These are phyloP conservation scores for Blastobotrys indianensis DNA, from an alignment of 1,139 yeast genomes.

Conservation along the genomic window DNA sequence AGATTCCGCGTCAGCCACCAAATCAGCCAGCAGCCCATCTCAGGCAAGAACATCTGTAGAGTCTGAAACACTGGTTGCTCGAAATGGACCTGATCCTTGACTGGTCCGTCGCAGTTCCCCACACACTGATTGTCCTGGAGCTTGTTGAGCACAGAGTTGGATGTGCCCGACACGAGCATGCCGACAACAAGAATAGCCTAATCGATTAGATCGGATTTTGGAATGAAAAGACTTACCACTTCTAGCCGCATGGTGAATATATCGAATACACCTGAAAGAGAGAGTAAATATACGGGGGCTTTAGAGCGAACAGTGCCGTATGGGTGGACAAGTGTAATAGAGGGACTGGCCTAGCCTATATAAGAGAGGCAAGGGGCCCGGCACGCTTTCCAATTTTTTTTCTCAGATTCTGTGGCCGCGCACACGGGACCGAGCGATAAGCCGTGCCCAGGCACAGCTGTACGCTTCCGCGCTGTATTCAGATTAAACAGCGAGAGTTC, in stretches of 20 bases:
- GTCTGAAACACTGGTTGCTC: conserved; percentile 81
- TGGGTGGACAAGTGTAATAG: too few species aligned
- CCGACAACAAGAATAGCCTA: conserved; percentile 28
- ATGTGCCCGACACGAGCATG: conserved; percentile 58
- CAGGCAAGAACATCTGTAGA: conserved; percentile 78
- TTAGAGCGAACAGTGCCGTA: too few species aligned
- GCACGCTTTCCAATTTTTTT: too few species aligned
- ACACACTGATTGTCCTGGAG: conserved; percentile 76
- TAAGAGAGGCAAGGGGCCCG: too few species aligned
- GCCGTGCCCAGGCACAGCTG: too few species aligned
- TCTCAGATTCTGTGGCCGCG: too few species aligned
- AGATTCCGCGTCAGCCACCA: conserved; percentile 15
- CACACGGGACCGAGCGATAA: too few species aligned
- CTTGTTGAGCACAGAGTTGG: conserved; percentile 70
- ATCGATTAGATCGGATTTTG: not conserved
- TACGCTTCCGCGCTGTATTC: too few species aligned
- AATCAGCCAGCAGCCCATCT: conserved; percentile 47
- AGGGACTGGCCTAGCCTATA: too few species aligned
- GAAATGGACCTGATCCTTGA: conserved; percentile 42
- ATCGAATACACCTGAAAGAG: too few species aligned
- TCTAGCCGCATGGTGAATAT: not conserved
- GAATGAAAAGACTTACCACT: not conserved
- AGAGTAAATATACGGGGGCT: too few species aligned
- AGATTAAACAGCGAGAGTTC: too few species aligned
- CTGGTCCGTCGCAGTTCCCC: conserved; percentile 45